Conservation (phyloP, 2,329 filamentous ascomycete genomes). For the Clonostachys rosea region DNA sequence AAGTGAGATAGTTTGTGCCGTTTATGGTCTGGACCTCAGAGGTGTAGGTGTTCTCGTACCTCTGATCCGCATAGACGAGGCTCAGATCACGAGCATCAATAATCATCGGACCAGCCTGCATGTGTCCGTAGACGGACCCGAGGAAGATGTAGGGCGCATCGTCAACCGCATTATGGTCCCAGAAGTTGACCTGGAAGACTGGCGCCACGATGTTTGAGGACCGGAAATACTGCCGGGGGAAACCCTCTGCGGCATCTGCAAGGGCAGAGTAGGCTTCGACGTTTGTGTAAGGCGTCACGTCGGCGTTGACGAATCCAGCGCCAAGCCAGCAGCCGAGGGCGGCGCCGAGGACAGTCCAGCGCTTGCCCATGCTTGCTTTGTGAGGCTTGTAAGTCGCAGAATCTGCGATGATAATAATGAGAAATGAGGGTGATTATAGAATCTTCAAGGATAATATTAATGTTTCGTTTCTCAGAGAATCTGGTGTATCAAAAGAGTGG, state of each 20-base stretch:
- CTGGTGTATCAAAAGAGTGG: too few relatives aligned
- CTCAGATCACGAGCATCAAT: constrained; percentile 25
- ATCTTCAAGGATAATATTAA: too few relatives aligned
- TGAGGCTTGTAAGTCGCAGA: too few relatives aligned
- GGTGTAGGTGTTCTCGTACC: constrained; percentile 15
- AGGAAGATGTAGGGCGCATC: constrained; percentile 24
- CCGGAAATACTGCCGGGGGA: constrained; percentile 23
- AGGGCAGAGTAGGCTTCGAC: constrained; percentile 16
- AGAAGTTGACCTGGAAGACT: constrained; percentile 23
- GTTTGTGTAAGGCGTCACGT: constrained; percentile 15
- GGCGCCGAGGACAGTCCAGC: neutral
- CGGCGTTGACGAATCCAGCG: constrained; percentile 8
- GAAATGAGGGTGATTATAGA: too few relatives aligned
- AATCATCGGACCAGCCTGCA: constrained; percentile 22
- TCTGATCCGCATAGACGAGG: constrained; percentile 28
- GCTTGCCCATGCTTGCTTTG: neutral
- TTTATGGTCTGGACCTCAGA: constrained; percentile 20
- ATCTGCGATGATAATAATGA: too few relatives aligned
- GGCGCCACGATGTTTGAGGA: constrained; percentile 24
- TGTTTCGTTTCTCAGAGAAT: too few relatives aligned
- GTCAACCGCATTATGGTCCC: constrained; percentile 15
- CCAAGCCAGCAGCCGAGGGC: constrained; percentile 1
- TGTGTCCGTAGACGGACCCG: constrained; percentile 12
- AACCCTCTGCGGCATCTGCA: constrained; percentile 13
- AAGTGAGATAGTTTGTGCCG: constrained; percentile 23